Percentiles rank a stretch among this genome's conserved stretches.
phyloP scores from a whole-genome alignment of 352 stramenopile genomes.

The Phytophthora pisi region DNA sequence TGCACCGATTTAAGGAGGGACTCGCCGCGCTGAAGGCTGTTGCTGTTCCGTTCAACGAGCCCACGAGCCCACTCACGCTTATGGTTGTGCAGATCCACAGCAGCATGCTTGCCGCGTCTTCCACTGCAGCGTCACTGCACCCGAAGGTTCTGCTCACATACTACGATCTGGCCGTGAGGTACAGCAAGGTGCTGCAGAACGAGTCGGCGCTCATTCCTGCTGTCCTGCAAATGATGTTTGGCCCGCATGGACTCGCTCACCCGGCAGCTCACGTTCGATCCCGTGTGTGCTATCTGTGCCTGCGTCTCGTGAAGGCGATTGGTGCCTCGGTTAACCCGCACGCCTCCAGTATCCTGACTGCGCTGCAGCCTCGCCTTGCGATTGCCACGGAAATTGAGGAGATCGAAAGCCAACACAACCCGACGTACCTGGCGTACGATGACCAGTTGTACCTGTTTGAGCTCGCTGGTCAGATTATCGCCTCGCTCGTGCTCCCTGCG shows the following conservation, averaged over 20 bases:
- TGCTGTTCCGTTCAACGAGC: conserved; percentile 62
- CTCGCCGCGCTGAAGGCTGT: conserved; percentile 64
- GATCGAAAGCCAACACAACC: conserved; percentile 42
- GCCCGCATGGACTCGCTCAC: conserved; percentile 71
- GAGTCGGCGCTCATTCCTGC: conserved; percentile 66
- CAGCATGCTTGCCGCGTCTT: conserved; percentile 45
- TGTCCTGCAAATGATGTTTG: conserved; percentile 87
- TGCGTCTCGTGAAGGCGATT: conserved; percentile 83
- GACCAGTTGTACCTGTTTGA: conserved; percentile 90
- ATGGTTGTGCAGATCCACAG: conserved; percentile 77
- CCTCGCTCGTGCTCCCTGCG: conserved; percentile 46
- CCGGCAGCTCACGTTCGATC: conserved; percentile 64
- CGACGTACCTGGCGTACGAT: conserved; percentile 66
- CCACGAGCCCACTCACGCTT: conserved; percentile 63
- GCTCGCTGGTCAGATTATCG: conserved; percentile 82
- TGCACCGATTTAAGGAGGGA: conserved; percentile 88
- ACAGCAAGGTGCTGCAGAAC: conserved; percentile 74
- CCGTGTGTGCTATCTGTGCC: conserved; percentile 83
- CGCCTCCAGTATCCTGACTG: conserved; percentile 70
- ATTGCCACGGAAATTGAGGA: conserved; percentile 52
- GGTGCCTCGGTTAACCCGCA: conserved; percentile 73
- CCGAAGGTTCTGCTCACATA: conserved; percentile 76
- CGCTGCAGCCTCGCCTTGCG: conserved; percentile 68
- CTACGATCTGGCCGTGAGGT: conserved; percentile 83
- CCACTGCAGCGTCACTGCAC: conserved; percentile 35